Conservation (phyloP, 2,329 filamentous ascomycete genomes). For the Penicillium sp. region DNA sequence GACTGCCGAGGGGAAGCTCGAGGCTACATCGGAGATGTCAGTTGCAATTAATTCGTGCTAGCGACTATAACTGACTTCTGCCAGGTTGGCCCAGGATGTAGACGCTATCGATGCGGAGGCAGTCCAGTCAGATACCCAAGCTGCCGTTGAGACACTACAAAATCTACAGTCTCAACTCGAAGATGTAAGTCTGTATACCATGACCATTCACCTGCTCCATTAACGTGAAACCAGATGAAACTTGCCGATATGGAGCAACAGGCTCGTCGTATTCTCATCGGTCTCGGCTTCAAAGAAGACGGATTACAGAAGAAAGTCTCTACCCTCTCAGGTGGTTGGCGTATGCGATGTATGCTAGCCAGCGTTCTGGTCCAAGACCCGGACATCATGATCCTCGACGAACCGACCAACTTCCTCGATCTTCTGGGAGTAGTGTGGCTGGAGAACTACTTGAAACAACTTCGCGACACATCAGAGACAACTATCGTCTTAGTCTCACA, state of each 20-base stretch:
- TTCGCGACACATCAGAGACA: slow-evolving; percentile 53
- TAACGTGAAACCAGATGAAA: slow-evolving; percentile 43
- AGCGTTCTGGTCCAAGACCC: slow-evolving; percentile 66
- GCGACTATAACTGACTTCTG: slow-evolving; percentile 1
- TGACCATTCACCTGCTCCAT: background rate
- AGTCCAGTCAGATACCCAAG: slow-evolving; percentile 65
- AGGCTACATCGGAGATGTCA: slow-evolving; percentile 56
- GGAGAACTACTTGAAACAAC: slow-evolving; percentile 64
- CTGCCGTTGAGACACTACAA: slow-evolving; percentile 66
- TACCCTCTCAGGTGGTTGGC: slow-evolving; percentile 74
- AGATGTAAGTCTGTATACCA: slow-evolving; percentile 43
- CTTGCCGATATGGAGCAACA: slow-evolving; percentile 63
- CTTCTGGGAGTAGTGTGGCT: slow-evolving; percentile 82
- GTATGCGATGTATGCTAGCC: slow-evolving; percentile 66
- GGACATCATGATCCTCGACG: slow-evolving; percentile 78
- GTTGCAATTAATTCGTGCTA: slow-evolving; percentile 10
- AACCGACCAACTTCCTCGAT: slow-evolving; percentile 85
- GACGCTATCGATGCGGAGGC: slow-evolving; percentile 56
- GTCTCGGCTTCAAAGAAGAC: slow-evolving; percentile 68
- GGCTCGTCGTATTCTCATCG: slow-evolving; percentile 64
- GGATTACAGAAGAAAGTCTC: slow-evolving; percentile 59
- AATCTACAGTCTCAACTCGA: slow-evolving; percentile 68
- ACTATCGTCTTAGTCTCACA: slow-evolving; percentile 80
- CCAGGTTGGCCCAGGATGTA: slow-evolving; percentile 50
- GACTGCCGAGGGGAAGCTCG: slow-evolving; percentile 64